phyloP scores from a whole-genome alignment of 305 asterid genomes.

The Fraxinus velutina region DNA sequence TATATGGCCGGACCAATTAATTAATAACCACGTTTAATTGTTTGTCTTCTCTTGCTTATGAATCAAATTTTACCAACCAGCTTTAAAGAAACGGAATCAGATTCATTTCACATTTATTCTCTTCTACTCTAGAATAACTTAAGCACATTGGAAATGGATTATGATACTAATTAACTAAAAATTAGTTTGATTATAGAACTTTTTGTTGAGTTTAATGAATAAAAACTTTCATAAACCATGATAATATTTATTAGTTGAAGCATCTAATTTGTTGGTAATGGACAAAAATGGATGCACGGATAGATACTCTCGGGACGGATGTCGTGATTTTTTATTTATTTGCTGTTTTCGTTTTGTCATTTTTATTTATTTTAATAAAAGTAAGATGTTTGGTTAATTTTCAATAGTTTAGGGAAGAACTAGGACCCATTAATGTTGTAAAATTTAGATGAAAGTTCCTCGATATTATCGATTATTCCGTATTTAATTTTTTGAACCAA shows the following conservation, averaged over 20 bases:
- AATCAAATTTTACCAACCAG: neutral
- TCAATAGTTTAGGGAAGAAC: neutral
- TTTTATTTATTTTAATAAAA: too few relatives aligned
- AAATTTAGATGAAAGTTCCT: neutral
- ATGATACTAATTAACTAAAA: too few relatives aligned
- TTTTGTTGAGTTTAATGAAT: neutral
- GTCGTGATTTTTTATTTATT: neutral
- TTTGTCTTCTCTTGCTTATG: neutral
- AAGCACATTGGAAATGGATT: too few relatives aligned
- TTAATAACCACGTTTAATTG: neutral
- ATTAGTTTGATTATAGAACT: neutral
- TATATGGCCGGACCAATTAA: neutral
- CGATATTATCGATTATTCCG: neutral
- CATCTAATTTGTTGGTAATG: neutral
- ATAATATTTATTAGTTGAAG: neutral
- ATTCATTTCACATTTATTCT: neutral
- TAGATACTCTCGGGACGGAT: neutral
- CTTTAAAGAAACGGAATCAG: neutral
- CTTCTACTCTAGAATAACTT: too few relatives aligned
- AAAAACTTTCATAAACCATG: neutral
- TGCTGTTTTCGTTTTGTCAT: neutral
- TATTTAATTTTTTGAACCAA: neutral
- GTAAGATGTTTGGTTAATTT: neutral
- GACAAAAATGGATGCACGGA: neutral
- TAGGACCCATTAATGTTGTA: neutral